Evolutionary conservation across 1,284 basidiomycete genomes (phyloP).

Genomic region (Ganoderma resinaceum): DNA sequence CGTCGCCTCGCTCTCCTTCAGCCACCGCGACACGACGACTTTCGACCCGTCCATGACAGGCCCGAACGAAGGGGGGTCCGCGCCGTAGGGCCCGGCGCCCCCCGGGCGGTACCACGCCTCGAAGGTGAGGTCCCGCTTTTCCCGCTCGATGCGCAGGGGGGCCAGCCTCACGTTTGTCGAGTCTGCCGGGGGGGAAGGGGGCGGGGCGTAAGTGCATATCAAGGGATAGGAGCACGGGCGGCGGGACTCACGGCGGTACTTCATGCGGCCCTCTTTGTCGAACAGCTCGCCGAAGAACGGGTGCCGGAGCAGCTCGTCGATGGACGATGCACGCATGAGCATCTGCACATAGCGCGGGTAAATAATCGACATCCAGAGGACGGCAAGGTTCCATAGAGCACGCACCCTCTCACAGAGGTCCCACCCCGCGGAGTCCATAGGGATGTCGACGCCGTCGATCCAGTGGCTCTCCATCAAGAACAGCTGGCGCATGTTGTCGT

Average conservation of each 20-base stretch:
- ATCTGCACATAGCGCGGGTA: background rate
- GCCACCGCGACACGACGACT: background rate
- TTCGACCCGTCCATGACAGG: background rate
- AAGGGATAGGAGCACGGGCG: background rate
- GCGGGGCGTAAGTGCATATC: background rate
- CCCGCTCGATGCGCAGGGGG: background rate
- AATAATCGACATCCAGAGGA: too few species aligned
- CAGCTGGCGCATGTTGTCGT: too few species aligned
- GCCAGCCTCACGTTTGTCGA: background rate
- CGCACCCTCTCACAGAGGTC: conserved; percentile 4
- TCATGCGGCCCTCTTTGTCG: background rate
- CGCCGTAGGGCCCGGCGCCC: background rate
- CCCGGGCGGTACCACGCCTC: conserved; percentile 7
- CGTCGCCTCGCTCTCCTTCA: background rate
- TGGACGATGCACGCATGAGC: background rate
- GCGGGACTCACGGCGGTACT: background rate
- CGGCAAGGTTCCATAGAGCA: too few species aligned
- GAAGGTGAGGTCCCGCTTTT: conserved; percentile 11
- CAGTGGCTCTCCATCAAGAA: conserved; percentile 1
- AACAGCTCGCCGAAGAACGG: background rate
- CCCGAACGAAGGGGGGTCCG: background rate
- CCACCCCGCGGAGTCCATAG: background rate
- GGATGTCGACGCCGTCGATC: background rate
- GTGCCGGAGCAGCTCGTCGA: background rate
- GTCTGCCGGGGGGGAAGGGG: background rate